Evolutionary conservation across 2,329 filamentous ascomycete species (phyloP), one percentile per base, ranked within the genome.

Genomic region (Ophiosphaerella narmari): DNA sequence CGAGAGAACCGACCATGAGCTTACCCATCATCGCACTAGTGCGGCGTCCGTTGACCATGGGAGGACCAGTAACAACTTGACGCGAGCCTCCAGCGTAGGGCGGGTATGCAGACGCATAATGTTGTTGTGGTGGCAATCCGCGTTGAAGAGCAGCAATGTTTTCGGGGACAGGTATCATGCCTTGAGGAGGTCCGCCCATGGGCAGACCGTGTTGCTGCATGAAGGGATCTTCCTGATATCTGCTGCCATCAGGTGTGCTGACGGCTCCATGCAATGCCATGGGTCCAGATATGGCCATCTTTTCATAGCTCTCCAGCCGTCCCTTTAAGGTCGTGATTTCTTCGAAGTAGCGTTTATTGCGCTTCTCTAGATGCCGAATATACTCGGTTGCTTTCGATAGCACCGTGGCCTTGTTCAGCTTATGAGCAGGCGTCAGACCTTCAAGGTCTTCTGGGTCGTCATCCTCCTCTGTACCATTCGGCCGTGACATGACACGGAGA

Each of bases 351-450:
- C 89, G 85, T 59, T 86, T 89, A 64, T 96, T 96, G 11, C 91
- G 86, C 76, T 95, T 95, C 73, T 97, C 93, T 1, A 97, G 78
- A 74, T 97, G 92, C 33, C 87, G 85, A 59, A 97, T 97, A 63
- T 97, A 97, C 71, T 97, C 93, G 5, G 93, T 97, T 2, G 93
- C 93, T 73, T 97, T 97, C 59, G 90, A 92, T 37, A 97, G 77
- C 43, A 97, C 91, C 2, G 92, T 97, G n/a, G 93, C 93, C 74
- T 97, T 97, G 78, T 97, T 97, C 24, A 97, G 79, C 74, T 97
- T 97, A 76, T 95, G 92, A 5, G 91, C 91, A 1, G 91, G 89
- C 2, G 78, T 78, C 2, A 91, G 88, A 43, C 78, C 78, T 53
- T 80, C 78, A 8, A 94, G 78, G 43, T 91, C 91, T 62, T 95